Evolutionary conservation across 371 early-diverging fungal species (phyloP), one percentile per base, ranked within the genome.

Genomic region (Fennellomyces sp.): DNA sequence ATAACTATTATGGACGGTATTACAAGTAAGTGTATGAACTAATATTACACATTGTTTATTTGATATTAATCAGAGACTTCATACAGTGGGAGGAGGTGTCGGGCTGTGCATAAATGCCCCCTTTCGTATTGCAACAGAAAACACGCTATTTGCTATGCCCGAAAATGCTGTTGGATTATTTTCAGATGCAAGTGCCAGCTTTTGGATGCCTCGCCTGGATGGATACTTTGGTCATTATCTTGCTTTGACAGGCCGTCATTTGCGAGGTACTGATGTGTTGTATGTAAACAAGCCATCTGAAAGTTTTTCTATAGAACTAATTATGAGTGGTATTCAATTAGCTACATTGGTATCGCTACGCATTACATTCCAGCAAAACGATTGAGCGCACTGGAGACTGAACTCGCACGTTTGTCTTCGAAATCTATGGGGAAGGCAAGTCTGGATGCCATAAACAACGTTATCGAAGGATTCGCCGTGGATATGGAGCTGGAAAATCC

Each of bases 21-120:
- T 5, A 19, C 26, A 31, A 6, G 17, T 52, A 38, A 15, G 21
- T 59, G 3, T 48, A 58, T n/a, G n/a, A n/a, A n/a, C n/a, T n/a
- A n/a, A n/a, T n/a, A n/a, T n/a, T n/a, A n/a, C n/a, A n/a, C n/a
- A n/a, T n/a, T n/a, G n/a, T n/a, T n/a, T n/a, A n/a, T 57, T 52
- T 8, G 8, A 52, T 65, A 15, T 23, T 54, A n/a, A n/a, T n/a
- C n/a, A n/a, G n/a, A n/a, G n/a, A n/a, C n/a, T n/a, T n/a, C n/a
- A n/a, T n/a, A n/a, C 26, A 91, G 92, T 95, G 95, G 98, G 98
- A 25, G 97, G 95, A 28, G 98, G 97, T 27, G 92, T 94, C 27
- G 97, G 97, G n/a, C 66, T 98, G 17, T 89, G 91, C 17, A 91
- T 93, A 21, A 95, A 95, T 64, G 95, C 93, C 6, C 94, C 96